Base-by-base conservation (phyloP, 2,329 filamentous ascomycete species). In the Diaporthe caulivora region DNA sequence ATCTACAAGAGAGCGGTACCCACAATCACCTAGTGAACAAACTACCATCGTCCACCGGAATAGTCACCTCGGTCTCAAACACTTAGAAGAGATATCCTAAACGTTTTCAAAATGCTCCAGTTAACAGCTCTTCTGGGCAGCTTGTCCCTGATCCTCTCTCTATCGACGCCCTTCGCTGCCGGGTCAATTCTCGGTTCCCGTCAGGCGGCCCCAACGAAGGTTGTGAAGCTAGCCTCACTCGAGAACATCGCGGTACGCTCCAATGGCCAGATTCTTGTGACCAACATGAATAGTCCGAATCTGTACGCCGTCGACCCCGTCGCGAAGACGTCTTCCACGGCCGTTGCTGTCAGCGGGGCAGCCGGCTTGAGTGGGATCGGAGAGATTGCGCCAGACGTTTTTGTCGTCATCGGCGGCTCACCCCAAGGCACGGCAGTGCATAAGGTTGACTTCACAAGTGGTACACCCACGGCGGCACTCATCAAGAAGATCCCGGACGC, bases 221-320 rank as follows among this genome's bases (percentile, higher is more conserved):
- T 81, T 18, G 78, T 79, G 55, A 75, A 72, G 9, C 76, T 81
- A 54, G 75, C 72, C 53, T 80, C 78, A 9, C 73, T 81, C 71
- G 80, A 82, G 72, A 81, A 80, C 71, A 49, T 81, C 15, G 80
- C 80, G 8, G 78, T 80, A 15, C 80, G 80, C 31, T 68, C 78
- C 67, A 79, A 81, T 67, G 81, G 80, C 37, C 75, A 78, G 54
- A 77, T 82, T 51, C 77, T 82, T 17, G 80, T 78, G 18, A 82
- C 80, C 67, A 80, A 80, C 77, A 80, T 81, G 79, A 80, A 82
- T 77, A 77, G 76, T n/a, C 77, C 80, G 21, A 78, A 78, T 57
- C 76, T 82, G 60, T 80, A 79, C 73, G 60, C 75, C 42, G 70
- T 82, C 54, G 78, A 81, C 76, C 76, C 78, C 0, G 69, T 75